A percentile compares a stretch with the other conserved stretches of the same genome.
Conservation (phyloP, 805 yeast species). For the Saccharomycopsis sp. region DNA sequence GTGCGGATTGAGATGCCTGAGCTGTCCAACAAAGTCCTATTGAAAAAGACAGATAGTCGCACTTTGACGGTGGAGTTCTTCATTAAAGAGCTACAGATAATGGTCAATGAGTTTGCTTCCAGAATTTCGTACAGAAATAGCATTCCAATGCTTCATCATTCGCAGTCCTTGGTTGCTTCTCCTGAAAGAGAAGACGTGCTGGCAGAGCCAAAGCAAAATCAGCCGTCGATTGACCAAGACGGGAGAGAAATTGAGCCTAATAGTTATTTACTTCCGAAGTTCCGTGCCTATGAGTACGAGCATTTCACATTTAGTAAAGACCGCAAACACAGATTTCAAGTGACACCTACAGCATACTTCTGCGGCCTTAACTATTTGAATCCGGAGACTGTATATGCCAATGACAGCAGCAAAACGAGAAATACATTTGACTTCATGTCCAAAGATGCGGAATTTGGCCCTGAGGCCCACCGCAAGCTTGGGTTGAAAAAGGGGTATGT, state of each 20-base stretch:
- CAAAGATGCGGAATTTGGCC: background rate
- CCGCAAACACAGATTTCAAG: slow-evolving; percentile 27
- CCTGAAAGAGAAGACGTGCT: slow-evolving; percentile 27
- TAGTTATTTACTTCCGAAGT: slow-evolving; percentile 24
- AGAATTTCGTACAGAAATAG: slow-evolving; percentile 25
- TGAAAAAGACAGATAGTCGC: background rate
- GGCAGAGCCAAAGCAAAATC: slow-evolving; percentile 22
- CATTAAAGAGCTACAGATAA: slow-evolving; percentile 23
- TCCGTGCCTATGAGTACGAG: slow-evolving; percentile 30
- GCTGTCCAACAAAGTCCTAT: background rate
- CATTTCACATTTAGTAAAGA: slow-evolving; percentile 36
- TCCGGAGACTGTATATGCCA: slow-evolving; percentile 13
- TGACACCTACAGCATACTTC: slow-evolving; percentile 31
- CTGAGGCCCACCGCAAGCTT: slow-evolving; percentile 10
- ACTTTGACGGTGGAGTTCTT: slow-evolving; percentile 11
- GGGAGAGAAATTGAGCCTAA: slow-evolving; percentile 22
- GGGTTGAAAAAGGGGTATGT: slow-evolving; percentile 32
- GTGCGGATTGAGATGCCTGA: background rate
- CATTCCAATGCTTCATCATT: slow-evolving; percentile 27
- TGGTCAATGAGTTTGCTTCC: slow-evolving; percentile 31
- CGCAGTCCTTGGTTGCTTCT: slow-evolving; percentile 24
- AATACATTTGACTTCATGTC: background rate
- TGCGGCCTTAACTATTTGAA: slow-evolving; percentile 32
- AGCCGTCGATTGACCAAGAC: slow-evolving; percentile 24
- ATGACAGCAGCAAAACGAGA: slow-evolving; percentile 4